These are phyloP conservation scores for Pichia sp. DNA, from an alignment of 1,139 yeast genomes.

Conservation along the genomic window DNA sequence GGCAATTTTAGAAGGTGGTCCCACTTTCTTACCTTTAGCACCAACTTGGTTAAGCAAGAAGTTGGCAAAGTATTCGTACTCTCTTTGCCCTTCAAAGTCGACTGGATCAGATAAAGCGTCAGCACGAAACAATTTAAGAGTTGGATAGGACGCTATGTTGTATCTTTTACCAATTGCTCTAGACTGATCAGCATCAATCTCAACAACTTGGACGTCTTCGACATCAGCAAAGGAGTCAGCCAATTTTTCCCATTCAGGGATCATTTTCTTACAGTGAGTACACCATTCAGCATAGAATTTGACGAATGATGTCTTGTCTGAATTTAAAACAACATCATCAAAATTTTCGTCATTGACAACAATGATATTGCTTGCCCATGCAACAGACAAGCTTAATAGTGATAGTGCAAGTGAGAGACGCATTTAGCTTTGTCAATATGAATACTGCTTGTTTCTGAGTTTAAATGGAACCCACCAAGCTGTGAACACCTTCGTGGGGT, in stretches of 20 bases:
- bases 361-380: conserved; percentile 14
- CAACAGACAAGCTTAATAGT: conserved; percentile 3
- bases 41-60: conserved; percentile 37
- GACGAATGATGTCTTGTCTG: conserved; percentile 62
- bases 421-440: conserved; percentile 3
- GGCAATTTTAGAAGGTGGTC: conserved; percentile 25
- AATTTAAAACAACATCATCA: conserved; percentile 47
- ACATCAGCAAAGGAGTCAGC: conserved; percentile 46
- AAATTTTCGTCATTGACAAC: conserved; percentile 44
- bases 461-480: neutral
- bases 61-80: conserved; percentile 41
- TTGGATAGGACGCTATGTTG: conserved; percentile 61
- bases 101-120: conserved; percentile 41
- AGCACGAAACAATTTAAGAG: conserved; percentile 53
- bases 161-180: conserved; percentile 51
- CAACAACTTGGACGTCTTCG: conserved; percentile 48
- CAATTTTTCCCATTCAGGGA: conserved; percentile 60
- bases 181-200: conserved; percentile 66
- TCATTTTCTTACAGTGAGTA: conserved; percentile 65
- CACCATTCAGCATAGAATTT: conserved; percentile 83
- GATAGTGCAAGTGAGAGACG: conserved; percentile 4
- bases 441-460: neutral
- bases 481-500: neutral
- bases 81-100: conserved; percentile 47
- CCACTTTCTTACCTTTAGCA: conserved; percentile 15